phyloP scores from a whole-genome alignment of 75 land plant species.

The Gnetum montanum region DNA sequence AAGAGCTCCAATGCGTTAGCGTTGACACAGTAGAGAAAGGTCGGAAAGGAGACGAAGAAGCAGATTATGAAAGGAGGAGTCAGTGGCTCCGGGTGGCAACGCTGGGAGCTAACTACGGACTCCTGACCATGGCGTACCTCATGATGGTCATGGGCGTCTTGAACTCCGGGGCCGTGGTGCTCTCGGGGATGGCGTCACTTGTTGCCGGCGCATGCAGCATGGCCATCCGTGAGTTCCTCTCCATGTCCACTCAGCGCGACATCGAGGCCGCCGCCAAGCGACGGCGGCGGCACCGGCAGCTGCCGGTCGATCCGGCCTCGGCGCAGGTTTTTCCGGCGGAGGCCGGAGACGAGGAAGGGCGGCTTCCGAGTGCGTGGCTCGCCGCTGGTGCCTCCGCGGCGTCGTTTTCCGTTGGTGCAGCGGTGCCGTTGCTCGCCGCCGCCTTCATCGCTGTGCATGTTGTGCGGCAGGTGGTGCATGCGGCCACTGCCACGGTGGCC shows the following conservation, averaged over 20 bases:
- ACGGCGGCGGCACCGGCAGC: too few species aligned
- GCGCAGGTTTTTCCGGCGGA: too few species aligned
- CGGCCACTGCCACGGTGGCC: slow-evolving; percentile 6
- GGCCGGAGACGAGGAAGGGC: slow-evolving; percentile 2
- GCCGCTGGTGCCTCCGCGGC: slow-evolving; percentile 9
- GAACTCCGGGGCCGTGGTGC: slow-evolving; percentile 36
- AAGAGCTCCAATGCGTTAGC: too few species aligned
- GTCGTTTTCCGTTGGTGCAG: slow-evolving; percentile 6
- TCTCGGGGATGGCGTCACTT: slow-evolving; percentile 77
- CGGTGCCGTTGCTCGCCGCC: slow-evolving; percentile 5
- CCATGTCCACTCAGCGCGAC: slow-evolving; percentile 76
- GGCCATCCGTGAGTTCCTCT: slow-evolving; percentile 93
- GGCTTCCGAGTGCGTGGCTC: slow-evolving; percentile 4
- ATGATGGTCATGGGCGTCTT: slow-evolving; percentile 84
- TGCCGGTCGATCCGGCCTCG: too few species aligned
- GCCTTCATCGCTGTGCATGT: not conserved
- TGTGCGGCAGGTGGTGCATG: slow-evolving; percentile 1
- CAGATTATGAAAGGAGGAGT: slow-evolving; percentile 49
- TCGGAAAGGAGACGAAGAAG: not conserved
- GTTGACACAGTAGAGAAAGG: too few species aligned
- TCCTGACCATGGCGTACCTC: slow-evolving; percentile 69
- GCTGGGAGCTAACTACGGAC: slow-evolving; percentile 87
- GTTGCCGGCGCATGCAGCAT: slow-evolving; percentile 86
- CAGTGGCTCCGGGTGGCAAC: slow-evolving; percentile 86
- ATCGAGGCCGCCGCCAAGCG: slow-evolving; percentile 48